Base-by-base conservation (phyloP, 2,329 filamentous ascomycete genomes). In the Magnaporthiopsis incrustans region DNA sequence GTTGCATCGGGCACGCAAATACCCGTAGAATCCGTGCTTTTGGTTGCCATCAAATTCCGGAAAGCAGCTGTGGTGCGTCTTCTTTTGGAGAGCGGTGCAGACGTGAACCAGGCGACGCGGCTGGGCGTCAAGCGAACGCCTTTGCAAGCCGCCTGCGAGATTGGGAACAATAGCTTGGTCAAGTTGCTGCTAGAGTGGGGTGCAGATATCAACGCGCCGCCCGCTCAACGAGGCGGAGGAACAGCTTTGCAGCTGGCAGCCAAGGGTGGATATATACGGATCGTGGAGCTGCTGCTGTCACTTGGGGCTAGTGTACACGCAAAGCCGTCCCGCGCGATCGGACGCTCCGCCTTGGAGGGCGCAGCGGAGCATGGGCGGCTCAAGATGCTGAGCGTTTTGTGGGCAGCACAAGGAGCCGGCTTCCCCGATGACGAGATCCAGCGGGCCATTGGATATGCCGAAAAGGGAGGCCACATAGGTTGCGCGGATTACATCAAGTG, bases 281-380 rank as follows among this genome's bases (percentile, higher is more conserved):
- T 62, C 27, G 60, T 62, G 8, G 25, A 62, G 27, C 44, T 32
- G 1, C 60, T 62, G 5, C 50, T 62, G 22, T 57, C 44, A 11
- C 50, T 22, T 4, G 60, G 60, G 5, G 60, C 60, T 4, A 33
- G 18, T 10, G 44, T 62, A 12, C 60, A 62, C 27, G 60, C 26
- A 30, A 30, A 26, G 15, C 26, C 5, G 44, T 57, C 1, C 30
- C 30, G 30, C 30, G 30, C 30, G 30, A n/a, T n/a, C 33, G 50
- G 60, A 8, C 44, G 60, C 2, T n/a, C 60, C 7, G 60, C 60
- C 1, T 27, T 62, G 22, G 25, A 62, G 38, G 60, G 12, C 7
- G 60, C 60, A 27, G 60, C 60, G 60, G 60, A 62, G 30, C 50
- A 62, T 35, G 60, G 50, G 44, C 60, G 60, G 22, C 60, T 62